phyloP scores from a whole-genome alignment of 2,329 filamentous ascomycete genomes.

The Magnaporthiopsis incrustans region DNA sequence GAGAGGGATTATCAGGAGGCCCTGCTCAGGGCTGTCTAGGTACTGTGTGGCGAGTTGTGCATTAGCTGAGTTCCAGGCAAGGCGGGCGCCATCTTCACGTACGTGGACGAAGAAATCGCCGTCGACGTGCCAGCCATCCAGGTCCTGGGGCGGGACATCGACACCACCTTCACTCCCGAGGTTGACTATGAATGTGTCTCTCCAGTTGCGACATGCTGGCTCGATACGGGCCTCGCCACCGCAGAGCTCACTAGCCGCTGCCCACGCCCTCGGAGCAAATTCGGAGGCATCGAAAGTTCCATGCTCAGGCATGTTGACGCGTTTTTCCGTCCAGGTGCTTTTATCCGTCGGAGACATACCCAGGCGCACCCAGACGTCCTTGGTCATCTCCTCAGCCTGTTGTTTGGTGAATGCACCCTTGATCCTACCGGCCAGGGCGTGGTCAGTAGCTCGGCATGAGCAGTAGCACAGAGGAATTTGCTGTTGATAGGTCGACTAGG shows the following conservation, averaged over 20 bases:
- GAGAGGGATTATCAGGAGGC: constrained; percentile 57
- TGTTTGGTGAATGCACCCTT: constrained; percentile 28
- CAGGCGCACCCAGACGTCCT: constrained; percentile 54
- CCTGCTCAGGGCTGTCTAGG: constrained; percentile 63
- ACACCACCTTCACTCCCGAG: constrained; percentile 46
- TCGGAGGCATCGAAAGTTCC: constrained; percentile 36
- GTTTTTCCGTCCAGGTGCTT: constrained; percentile 54
- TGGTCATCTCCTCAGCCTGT: constrained; percentile 26
- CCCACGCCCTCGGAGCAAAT: constrained; percentile 59
- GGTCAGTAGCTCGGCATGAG: neutral
- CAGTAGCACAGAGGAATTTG: neutral
- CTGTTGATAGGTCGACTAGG: neutral
- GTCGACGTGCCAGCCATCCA: constrained; percentile 59
- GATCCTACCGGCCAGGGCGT: constrained; percentile 16
- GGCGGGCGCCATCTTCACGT: neutral
- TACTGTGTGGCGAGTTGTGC: constrained; percentile 28
- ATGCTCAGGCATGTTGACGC: constrained; percentile 54
- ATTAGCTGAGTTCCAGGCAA: neutral
- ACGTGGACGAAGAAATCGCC: constrained; percentile 63
- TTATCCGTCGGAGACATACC: constrained; percentile 57
- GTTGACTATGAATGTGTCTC: constrained; percentile 62
- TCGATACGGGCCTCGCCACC: constrained; percentile 51
- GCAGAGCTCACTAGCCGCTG: constrained; percentile 57
- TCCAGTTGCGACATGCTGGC: constrained; percentile 46
- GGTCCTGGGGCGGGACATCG: constrained; percentile 40